A percentile compares a stretch with the other conserved stretches of the same genome.
These are phyloP conservation scores for Eucalyptus guilfoylei DNA, from an alignment of 345 rosid genomes.

Conservation along the genomic window DNA sequence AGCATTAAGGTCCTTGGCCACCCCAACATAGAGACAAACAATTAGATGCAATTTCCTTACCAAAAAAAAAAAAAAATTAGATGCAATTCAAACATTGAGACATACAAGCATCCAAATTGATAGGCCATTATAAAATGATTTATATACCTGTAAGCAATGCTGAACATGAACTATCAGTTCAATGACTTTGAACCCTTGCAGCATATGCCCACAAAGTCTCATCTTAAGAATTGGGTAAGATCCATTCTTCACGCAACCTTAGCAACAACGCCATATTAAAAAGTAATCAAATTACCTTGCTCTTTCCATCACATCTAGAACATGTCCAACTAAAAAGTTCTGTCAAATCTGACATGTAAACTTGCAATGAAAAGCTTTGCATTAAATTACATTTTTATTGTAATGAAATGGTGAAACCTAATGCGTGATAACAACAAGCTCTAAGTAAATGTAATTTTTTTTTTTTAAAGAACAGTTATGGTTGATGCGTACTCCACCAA, in stretches of 20 bases:
- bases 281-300: conserved; percentile 18
- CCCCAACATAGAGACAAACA: too few species aligned
- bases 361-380: conserved; percentile 14
- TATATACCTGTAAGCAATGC: conserved; percentile 65
- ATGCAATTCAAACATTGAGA: neutral
- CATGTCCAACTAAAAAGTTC: conserved; percentile 77
- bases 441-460: accelerated
- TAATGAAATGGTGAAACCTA: neutral
- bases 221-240: neutral
- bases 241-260: too few species aligned
- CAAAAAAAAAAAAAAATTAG: too few species aligned
- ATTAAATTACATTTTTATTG: neutral
- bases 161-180: conserved; percentile 67
- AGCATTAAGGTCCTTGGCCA: conserved; percentile 48
- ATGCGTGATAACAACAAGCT: accelerated
- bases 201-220: neutral
- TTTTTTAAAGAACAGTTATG: conserved; percentile 26
- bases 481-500: conserved; percentile 89
- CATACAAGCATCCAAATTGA: neutral
- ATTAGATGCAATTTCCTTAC: too few species aligned
- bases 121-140: neutral
- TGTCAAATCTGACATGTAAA: conserved; percentile 65
- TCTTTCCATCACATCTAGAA: conserved; percentile 59
- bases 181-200: conserved; percentile 63
- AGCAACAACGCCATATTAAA: neutral